These are phyloP conservation scores for Cylindrotheca closterium DNA, from an alignment of 108 stramenopile species.

Conservation along the genomic window DNA sequence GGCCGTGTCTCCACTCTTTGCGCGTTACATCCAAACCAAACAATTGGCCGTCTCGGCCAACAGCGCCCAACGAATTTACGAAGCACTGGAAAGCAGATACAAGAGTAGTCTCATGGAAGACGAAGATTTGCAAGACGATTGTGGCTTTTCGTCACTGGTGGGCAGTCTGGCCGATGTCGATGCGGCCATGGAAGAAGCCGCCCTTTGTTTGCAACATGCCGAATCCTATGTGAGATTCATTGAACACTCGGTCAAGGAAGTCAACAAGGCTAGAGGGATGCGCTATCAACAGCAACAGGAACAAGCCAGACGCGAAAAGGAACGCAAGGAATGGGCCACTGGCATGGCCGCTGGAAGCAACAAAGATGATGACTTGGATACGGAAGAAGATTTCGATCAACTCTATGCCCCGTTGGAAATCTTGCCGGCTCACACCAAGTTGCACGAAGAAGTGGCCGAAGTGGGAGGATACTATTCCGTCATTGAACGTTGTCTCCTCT, in stretches of 20 bases:
- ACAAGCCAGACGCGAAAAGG: conserved; percentile 38
- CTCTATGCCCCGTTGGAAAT: conserved; percentile 49
- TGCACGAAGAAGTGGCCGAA: conserved; percentile 76
- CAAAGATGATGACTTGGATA: conserved; percentile 19
- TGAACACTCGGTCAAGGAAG: conserved; percentile 74
- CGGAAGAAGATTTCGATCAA: conserved; percentile 34
- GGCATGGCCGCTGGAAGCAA: conserved; percentile 13
- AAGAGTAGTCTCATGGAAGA: conserved; percentile 16
- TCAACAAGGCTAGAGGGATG: conserved; percentile 68
- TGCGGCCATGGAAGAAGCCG: conserved; percentile 87
- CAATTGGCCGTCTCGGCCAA: conserved; percentile 43
- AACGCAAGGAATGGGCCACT: conserved; percentile 40
- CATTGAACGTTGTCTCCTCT: conserved; percentile 74
- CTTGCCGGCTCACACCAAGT: conserved; percentile 64
- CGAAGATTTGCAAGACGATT: conserved; percentile 48
- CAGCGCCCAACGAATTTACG: conserved; percentile 64
- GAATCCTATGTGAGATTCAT: conserved; percentile 91
- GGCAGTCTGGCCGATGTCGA: conserved; percentile 85
- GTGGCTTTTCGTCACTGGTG: conserved; percentile 62
- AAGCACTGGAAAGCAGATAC: conserved; percentile 57
- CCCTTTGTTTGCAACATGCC: conserved; percentile 85
- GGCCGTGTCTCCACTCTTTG: conserved; percentile 59
- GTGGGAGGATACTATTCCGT: conserved; percentile 78
- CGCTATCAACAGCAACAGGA: conserved; percentile 52
- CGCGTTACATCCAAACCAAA: conserved; percentile 38